A percentile compares a stretch with the other conserved stretches of the same genome.
Conservation (phyloP, 768 basidiomycete genomes). For the Clitopilus hobsonii region DNA sequence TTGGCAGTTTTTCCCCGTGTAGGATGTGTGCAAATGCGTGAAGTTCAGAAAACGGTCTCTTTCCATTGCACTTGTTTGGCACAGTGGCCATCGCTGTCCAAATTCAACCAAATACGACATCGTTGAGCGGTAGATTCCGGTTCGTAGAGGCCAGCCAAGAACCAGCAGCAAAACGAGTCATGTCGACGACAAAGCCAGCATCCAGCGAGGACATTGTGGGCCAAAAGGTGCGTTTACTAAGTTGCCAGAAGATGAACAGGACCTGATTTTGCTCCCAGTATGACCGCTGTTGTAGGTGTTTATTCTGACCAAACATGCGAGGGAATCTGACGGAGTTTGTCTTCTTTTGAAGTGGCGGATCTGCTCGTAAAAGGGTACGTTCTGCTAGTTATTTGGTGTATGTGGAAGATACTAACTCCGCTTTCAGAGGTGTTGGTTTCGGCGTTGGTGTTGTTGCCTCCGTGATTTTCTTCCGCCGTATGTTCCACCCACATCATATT, state of each 20-base stretch:
- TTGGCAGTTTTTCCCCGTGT: no score
- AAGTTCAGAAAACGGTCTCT: no score
- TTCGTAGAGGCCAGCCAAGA: not conserved
- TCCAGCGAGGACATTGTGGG: constrained; percentile 89
- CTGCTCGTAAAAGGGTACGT: constrained; percentile 83
- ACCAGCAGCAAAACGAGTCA: constrained; percentile 14
- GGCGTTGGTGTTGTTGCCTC: constrained; percentile 85
- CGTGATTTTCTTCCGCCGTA: constrained; percentile 88
- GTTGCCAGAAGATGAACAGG: no score
- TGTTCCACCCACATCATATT: constrained; percentile 35
- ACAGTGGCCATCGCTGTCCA: not conserved
- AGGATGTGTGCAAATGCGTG: no score
- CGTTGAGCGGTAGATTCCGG: constrained; percentile 27
- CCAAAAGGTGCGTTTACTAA: constrained; percentile 66
- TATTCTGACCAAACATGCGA: not conserved
- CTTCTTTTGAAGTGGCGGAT: constrained; percentile 54
- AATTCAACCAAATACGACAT: not conserved
- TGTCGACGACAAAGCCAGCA: constrained; percentile 59
- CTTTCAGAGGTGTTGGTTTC: constrained; percentile 76
- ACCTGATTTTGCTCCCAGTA: constrained; percentile 62
- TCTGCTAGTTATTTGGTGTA: not conserved
- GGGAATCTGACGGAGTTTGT: constrained; percentile 6
- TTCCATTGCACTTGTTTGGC: not conserved
- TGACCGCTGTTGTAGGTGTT: constrained; percentile 76
- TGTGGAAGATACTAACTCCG: constrained; percentile 8